Percentiles rank a stretch among this genome's conserved stretches.
phyloP scores from a whole-genome alignment of 345 rosid species.

The Punica granatum region DNA sequence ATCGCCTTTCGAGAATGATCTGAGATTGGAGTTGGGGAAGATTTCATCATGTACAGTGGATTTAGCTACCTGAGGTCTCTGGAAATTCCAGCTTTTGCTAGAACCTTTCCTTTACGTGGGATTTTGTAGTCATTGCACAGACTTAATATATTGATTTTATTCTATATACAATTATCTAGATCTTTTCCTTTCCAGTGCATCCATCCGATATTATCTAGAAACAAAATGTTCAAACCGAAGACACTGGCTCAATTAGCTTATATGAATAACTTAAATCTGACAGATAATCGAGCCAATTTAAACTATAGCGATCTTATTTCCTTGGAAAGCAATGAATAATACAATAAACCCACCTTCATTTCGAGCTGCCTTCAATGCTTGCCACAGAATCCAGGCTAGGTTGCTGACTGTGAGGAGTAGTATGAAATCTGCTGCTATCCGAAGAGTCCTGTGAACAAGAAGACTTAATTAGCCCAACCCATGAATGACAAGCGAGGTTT shows the following conservation, averaged over 20 bases:
- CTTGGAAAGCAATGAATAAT: not conserved
- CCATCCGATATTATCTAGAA: too few species aligned
- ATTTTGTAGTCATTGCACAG: too few species aligned
- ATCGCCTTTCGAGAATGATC: not conserved
- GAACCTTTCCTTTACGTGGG: too few species aligned
- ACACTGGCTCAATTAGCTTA: not conserved
- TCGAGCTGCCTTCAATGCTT: not conserved
- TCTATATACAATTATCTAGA: too few species aligned
- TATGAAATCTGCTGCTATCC: too few species aligned
- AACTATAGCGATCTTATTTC: not conserved
- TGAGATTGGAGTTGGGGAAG: not conserved
- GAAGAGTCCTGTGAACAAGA: too few species aligned
- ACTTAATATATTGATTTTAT: too few species aligned
- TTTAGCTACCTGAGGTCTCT: not conserved
- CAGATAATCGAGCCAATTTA: not conserved
- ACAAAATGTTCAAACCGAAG: not conserved
- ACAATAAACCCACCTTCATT: not conserved
- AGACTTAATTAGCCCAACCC: not conserved
- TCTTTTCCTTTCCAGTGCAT: too few species aligned
- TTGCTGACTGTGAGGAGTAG: not conserved
- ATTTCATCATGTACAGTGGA: not conserved
- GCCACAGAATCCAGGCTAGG: not conserved
- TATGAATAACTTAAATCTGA: not conserved
- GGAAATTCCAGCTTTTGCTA: too few species aligned
- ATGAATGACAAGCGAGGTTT: too few species aligned